Evolutionary conservation across 2,329 filamentous ascomycete genomes (phyloP).

Genomic region (Xylariaceae sp.): DNA sequence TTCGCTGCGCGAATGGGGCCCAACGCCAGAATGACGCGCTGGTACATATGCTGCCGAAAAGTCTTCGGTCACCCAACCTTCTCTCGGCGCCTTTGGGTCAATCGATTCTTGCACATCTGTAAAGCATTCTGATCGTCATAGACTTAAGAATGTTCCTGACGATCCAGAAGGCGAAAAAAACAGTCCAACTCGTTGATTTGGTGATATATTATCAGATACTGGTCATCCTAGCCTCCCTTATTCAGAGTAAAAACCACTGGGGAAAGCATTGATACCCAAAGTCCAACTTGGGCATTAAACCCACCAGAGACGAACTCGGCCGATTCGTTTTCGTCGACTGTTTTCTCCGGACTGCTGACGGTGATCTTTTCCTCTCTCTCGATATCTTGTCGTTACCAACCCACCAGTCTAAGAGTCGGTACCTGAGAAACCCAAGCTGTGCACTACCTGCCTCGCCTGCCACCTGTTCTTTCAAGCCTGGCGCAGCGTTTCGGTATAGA

Average conservation of each 20-base stretch:
- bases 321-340: slow-evolving; percentile 13
- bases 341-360: background rate
- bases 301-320: background rate
- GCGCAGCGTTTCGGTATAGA: too few species aligned
- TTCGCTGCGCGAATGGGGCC: slow-evolving; percentile 8
- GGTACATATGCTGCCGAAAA: slow-evolving; percentile 11
- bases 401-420: too few species aligned
- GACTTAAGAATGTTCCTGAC: too few species aligned
- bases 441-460: background rate
- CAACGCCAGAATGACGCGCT: slow-evolving; percentile 19
- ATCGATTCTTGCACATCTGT: too few species aligned
- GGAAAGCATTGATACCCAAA: slow-evolving; percentile 33
- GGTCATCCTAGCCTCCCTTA: slow-evolving; percentile 17
- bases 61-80: background rate
- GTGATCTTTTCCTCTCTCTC: too few species aligned
- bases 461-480: background rate
- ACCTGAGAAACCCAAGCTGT: too few species aligned
- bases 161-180: too few species aligned
- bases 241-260: slow-evolving; percentile 11
- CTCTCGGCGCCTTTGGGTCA: too few species aligned
- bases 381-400: too few species aligned
- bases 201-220: background rate
- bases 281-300: slow-evolving; percentile 29
- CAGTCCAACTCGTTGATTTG: too few species aligned
- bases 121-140: too few species aligned